Conservation (phyloP, 805 yeast species). For the Metschnikowia reukaufii region DNA sequence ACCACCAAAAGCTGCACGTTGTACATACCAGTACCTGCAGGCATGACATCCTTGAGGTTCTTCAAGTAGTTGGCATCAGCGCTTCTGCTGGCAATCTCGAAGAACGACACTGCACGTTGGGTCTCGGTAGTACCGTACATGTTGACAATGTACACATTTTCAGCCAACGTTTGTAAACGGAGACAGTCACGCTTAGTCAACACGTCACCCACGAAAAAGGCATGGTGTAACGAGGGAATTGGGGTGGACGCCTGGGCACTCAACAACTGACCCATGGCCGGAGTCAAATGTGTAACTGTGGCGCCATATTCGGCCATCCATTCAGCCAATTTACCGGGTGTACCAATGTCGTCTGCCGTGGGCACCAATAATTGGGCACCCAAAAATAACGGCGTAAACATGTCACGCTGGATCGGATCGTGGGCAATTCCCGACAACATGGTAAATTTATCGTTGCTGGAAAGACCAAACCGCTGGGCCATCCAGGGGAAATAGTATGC, state of each 20-base stretch:
- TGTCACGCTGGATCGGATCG: constrained; percentile 98
- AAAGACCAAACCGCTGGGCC: constrained; percentile 79
- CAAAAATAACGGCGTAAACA: constrained; percentile 94
- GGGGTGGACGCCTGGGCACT: constrained; percentile 93
- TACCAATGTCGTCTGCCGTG: constrained; percentile 95
- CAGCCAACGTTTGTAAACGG: constrained; percentile 87
- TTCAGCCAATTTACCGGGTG: constrained; percentile 95
- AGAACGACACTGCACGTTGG: constrained; percentile 95
- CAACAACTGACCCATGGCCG: constrained; percentile 98
- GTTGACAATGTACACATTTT: constrained; percentile 85
- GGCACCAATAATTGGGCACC: constrained; percentile 95
- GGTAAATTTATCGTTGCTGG: constrained; percentile 83
- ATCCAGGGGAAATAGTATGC: constrained; percentile 99
- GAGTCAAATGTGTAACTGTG: constrained; percentile 95
- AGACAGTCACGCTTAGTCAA: constrained; percentile 96
- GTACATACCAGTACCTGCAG: constrained; percentile 97
- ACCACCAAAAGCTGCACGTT: constrained; percentile 94
- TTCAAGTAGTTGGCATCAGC: constrained; percentile 72
- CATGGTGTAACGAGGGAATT: constrained; percentile 86
- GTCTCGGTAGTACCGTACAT: constrained; percentile 99
- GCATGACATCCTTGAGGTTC: constrained; percentile 90
- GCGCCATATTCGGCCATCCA: constrained; percentile 95
- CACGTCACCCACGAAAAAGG: constrained; percentile 97
- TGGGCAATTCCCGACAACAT: constrained; percentile 99
- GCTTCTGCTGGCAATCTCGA: constrained; percentile 75